Conservation (phyloP, 345 rosid species). For the Citrus reticulata region DNA sequence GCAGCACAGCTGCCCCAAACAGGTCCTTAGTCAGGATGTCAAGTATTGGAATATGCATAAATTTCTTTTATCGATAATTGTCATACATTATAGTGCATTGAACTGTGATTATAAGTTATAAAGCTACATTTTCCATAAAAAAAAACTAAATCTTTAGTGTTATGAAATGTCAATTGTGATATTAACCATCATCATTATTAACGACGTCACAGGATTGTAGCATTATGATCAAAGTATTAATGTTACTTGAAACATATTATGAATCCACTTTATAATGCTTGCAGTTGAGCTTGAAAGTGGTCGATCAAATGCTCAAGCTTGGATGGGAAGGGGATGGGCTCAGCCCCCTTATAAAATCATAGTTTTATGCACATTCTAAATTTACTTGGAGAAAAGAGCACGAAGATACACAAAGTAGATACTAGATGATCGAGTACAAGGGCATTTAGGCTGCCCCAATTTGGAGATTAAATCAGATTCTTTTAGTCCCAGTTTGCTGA, state of each 20-base stretch:
- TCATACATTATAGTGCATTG: not conserved
- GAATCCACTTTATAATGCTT: slow-evolving; percentile 11
- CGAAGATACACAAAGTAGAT: slow-evolving; percentile 9
- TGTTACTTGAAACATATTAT: not conserved
- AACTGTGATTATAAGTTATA: not conserved
- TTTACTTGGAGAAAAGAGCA: slow-evolving; percentile 10
- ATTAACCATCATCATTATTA: not conserved
- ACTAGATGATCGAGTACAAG: not conserved
- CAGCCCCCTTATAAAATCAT: slow-evolving; percentile 53
- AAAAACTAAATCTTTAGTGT: not conserved
- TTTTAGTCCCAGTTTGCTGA: not conserved
- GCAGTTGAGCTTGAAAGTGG: slow-evolving; percentile 90
- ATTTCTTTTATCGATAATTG: not conserved
- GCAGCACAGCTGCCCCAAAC: too few relatives aligned
- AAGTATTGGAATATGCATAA: not conserved
- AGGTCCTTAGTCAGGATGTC: not conserved
- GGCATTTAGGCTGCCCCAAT: slow-evolving; percentile 4
- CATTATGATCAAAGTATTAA: not conserved
- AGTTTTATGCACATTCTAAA: slow-evolving; percentile 17
- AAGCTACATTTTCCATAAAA: not conserved
- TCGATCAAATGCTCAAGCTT: slow-evolving; percentile 94
- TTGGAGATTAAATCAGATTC: slow-evolving; percentile 1
- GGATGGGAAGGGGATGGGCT: slow-evolving; percentile 97
- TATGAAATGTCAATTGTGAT: not conserved
- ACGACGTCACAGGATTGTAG: not conserved